phyloP scores from a whole-genome alignment of 179 eudicot genomes.

The Silene coronaria region DNA sequence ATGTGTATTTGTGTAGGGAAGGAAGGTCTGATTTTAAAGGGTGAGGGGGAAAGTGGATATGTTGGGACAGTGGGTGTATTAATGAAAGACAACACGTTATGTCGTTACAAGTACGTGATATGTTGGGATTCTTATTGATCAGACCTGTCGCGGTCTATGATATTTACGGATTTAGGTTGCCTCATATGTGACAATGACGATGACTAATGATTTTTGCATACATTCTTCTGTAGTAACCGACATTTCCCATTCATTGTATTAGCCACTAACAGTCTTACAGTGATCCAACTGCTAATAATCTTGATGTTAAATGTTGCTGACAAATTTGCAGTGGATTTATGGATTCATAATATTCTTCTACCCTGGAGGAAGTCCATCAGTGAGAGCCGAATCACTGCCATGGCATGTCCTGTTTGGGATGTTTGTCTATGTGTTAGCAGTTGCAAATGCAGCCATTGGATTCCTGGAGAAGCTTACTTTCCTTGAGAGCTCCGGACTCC shows the following conservation, averaged over 20 bases:
- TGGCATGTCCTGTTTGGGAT: slow-evolving; percentile 73
- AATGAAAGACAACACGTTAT: no score
- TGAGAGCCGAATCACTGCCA: slow-evolving; percentile 66
- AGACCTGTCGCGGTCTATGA: no score
- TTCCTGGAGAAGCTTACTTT: slow-evolving; percentile 92
- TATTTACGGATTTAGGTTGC: no score
- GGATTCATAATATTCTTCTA: slow-evolving; percentile 79
- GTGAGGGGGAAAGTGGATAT: background rate
- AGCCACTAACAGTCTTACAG: background rate
- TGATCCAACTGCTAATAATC: background rate
- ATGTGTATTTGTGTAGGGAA: background rate
- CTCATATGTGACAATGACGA: no score
- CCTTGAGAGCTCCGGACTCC: slow-evolving; percentile 56
- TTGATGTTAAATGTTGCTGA: background rate
- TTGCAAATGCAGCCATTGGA: slow-evolving; percentile 67
- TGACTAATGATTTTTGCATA: no score
- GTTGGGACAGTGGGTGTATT: no score
- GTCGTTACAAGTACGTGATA: no score
- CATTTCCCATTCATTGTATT: no score
- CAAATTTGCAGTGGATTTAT: slow-evolving; percentile 61
- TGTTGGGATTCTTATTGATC: no score
- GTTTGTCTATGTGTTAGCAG: slow-evolving; percentile 58
- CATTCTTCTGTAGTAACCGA: no score
- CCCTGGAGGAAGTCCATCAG: slow-evolving; percentile 54
- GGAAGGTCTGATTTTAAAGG: background rate